Base-by-base conservation (phyloP, 768 basidiomycete species). In the Russula sp. region DNA sequence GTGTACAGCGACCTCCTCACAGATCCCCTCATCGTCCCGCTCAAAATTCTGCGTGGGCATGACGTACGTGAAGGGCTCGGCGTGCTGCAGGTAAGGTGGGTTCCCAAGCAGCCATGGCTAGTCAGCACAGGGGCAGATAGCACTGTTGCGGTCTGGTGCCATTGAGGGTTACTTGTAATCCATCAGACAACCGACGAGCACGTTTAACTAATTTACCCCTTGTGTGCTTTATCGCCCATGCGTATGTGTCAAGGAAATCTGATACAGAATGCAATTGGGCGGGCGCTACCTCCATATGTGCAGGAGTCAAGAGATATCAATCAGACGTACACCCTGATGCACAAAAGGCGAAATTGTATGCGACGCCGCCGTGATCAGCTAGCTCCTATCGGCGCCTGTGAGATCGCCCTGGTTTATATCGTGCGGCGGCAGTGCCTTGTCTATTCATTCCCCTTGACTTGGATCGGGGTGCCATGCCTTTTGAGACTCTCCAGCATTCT, bases 31-130 rank as follows among this genome's bases (percentile, higher is more conserved):
- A 98, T 99, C 69, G 96, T 99, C 1, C 97, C 97, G 20, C 78
- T 99, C 70, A 98, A 98, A 76, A 96, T 98, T 57, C 80, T 99
- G 51, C 81, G 91, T 39, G 97, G 95, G n/a, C 97, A 98, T 74
- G 78, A 82, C 50, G 77, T 98, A 58, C 82, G 76, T 63, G 92
- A 95, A 35, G 91, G 89, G 1, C 81, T 98, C 27, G 97, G 97
- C 44, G 95, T 98, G 57, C 79, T 98, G 62, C 90, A 94, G 71
- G 78, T 95, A 61, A 85, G 81, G 73, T 99, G 97, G 96, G 89
- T 88, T 63, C 84, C 79, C 69, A 84, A 84, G 66, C 87, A 94
- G 65, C 94, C 96, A 57, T 98, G 96, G 97, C 80, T 97, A 44
- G 80, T 94, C 62, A 93, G 89, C 69, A 87, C 88, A 42, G 97